Conservation (phyloP, 2,329 filamentous ascomycete genomes). For the Ramularia collo-cygni region DNA sequence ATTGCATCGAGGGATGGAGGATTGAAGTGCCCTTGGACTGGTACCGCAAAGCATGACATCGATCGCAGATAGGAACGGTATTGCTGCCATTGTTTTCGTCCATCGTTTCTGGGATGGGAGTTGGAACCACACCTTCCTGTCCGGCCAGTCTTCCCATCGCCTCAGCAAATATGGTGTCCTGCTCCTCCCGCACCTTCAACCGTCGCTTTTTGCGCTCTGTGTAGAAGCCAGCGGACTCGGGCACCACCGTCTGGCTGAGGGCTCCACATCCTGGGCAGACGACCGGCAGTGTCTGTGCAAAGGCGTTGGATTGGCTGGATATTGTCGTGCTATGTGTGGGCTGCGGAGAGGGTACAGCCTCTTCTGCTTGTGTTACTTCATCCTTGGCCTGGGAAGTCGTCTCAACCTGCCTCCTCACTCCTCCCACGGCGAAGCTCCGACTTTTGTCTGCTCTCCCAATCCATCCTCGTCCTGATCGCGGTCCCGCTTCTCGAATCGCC, state of each 20-base stretch:
- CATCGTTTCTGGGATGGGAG: neutral
- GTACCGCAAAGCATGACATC: slow-evolving; percentile 77
- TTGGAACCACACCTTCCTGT: neutral
- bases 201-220: slow-evolving; percentile 40
- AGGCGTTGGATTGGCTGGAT: slow-evolving; percentile 2
- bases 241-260: slow-evolving; percentile 49
- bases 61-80: slow-evolving; percentile 57
- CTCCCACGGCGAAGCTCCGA: too few relatives aligned
- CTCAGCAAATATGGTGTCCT: slow-evolving; percentile 34
- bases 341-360: too few relatives aligned
- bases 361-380: too few relatives aligned
- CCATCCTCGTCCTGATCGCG: too few relatives aligned
- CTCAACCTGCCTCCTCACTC: too few relatives aligned
- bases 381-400: too few relatives aligned
- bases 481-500: too few relatives aligned
- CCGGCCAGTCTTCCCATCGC: slow-evolving; percentile 17
- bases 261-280: slow-evolving; percentile 58
- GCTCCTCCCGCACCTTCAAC: slow-evolving; percentile 17
- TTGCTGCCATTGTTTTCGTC: neutral
- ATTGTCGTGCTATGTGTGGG: too few relatives aligned
- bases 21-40: slow-evolving; percentile 67
- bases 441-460: too few relatives aligned
- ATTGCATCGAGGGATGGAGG: slow-evolving; percentile 71
- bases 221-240: slow-evolving; percentile 53
- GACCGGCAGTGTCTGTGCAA: slow-evolving; percentile 19